phyloP scores from a whole-genome alignment of 2,329 filamentous ascomycete genomes.

The Apiospora malaysiana region DNA sequence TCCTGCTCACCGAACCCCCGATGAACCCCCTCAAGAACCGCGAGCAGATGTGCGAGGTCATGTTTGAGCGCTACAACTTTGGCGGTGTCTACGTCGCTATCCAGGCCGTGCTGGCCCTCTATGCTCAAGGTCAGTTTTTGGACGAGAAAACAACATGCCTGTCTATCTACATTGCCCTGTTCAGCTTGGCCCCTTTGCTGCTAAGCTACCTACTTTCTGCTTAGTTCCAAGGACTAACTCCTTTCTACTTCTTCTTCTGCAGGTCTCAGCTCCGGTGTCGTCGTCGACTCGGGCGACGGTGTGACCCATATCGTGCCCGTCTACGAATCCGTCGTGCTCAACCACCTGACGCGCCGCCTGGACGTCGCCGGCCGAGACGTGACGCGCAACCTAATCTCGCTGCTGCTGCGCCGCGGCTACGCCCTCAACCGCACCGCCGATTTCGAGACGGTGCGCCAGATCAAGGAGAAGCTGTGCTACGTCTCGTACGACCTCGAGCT shows the following conservation, averaged over 20 bases:
- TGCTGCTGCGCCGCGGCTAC: conserved; percentile 92
- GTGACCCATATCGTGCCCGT: conserved; percentile 99
- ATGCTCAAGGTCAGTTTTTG: conserved; percentile 79
- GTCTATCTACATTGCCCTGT: too few relatives aligned
- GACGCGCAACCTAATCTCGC: conserved; percentile 95
- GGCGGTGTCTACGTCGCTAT: conserved; percentile 98
- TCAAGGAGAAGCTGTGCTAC: conserved; percentile 99
- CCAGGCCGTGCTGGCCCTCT: conserved; percentile 93
- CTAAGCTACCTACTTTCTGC: background rate
- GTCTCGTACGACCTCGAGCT: conserved; percentile 97
- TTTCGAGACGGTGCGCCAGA: conserved; percentile 98
- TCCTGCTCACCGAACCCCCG: conserved; percentile 93
- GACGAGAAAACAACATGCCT: background rate
- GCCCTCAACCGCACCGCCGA: conserved; percentile 97
- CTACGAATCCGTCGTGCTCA: conserved; percentile 96
- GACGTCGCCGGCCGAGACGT: conserved; percentile 97
- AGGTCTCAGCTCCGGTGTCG: conserved; percentile 92
- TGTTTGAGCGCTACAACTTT: conserved; percentile 97
- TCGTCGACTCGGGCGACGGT: conserved; percentile 97
- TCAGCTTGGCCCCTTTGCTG: background rate
- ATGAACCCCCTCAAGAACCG: conserved; percentile 98
- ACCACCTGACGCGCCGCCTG: conserved; percentile 91
- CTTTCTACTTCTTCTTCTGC: background rate
- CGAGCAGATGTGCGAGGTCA: conserved; percentile 98
- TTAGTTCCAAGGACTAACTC: conserved; percentile 21